These are phyloP conservation scores for Boletus mariae DNA, from an alignment of 1,284 basidiomycete species.

Conservation along the genomic window DNA sequence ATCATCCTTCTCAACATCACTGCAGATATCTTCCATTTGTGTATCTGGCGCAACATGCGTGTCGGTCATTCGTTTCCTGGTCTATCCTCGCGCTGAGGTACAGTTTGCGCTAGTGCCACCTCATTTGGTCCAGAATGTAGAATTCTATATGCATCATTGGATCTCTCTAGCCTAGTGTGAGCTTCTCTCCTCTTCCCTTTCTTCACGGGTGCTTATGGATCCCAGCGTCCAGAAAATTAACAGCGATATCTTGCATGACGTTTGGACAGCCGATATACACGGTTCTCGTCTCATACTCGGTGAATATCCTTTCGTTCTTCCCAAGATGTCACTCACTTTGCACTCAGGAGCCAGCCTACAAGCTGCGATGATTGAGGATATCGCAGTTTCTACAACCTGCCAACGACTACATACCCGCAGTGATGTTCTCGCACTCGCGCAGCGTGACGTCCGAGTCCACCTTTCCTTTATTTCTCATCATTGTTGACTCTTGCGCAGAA, in stretches of 20 bases:
- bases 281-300: conserved; percentile 53
- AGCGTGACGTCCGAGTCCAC: conserved; percentile 41
- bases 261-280: conserved; percentile 53
- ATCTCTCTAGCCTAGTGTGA: conserved; percentile 17
- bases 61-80: conserved; percentile 34
- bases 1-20: background rate
- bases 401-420: conserved; percentile 47
- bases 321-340: conserved; percentile 3
- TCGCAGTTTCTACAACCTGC: conserved; percentile 37
- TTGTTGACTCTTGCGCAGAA: conserved; percentile 37
- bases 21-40: conserved; percentile 53
- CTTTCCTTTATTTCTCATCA: background rate
- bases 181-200: background rate
- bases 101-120: conserved; percentile 25
- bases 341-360: conserved; percentile 47
- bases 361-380: conserved; percentile 50
- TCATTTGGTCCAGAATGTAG: conserved; percentile 33
- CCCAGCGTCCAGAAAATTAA: conserved; percentile 28
- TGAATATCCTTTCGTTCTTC: conserved; percentile 19
- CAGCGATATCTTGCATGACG: conserved; percentile 42
- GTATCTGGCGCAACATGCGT: conserved; percentile 46
- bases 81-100: conserved; percentile 30
- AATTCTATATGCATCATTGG: conserved; percentile 25
- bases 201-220: conserved; percentile 14
- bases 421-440: conserved; percentile 58